Conservation (phyloP, 1,139 yeast genomes). For the Pichia inconspicua region DNA sequence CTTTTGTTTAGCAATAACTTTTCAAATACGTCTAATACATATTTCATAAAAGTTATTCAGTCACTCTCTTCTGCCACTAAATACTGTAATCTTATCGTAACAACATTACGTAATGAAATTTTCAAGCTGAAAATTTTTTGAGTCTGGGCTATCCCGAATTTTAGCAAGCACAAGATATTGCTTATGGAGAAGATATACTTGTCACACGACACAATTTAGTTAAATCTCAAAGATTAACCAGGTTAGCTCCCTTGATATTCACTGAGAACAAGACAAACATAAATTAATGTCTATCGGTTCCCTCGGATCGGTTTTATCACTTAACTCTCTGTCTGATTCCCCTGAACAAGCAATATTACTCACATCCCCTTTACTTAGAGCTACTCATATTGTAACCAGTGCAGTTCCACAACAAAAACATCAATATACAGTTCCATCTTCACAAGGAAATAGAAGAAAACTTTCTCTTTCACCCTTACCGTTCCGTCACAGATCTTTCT, state of each 20-base stretch:
- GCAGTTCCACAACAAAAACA: not conserved
- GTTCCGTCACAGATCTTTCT: not conserved
- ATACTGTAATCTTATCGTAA: too few relatives aligned
- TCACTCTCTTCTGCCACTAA: too few relatives aligned
- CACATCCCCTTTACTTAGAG: not conserved
- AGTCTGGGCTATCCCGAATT: too few relatives aligned
- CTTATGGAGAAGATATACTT: too few relatives aligned
- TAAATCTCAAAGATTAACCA: too few relatives aligned
- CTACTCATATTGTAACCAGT: not conserved
- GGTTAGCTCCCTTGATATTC: not conserved
- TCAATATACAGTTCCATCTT: not conserved
- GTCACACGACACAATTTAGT: not conserved
- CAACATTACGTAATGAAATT: too few relatives aligned
- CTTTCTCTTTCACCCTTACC: not conserved
- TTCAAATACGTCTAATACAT: too few relatives aligned
- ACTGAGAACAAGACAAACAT: not conserved
- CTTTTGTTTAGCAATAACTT: too few relatives aligned
- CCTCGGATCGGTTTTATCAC: not conserved
- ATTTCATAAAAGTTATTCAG: too few relatives aligned
- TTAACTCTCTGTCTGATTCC: not conserved
- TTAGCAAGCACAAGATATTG: too few relatives aligned
- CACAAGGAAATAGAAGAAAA: not conserved
- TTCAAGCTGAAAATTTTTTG: too few relatives aligned
- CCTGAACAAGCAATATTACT: not conserved
- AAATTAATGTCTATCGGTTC: not conserved